Conservation (phyloP, 371 early-diverging fungal genomes). For the Coemansia sp. region DNA sequence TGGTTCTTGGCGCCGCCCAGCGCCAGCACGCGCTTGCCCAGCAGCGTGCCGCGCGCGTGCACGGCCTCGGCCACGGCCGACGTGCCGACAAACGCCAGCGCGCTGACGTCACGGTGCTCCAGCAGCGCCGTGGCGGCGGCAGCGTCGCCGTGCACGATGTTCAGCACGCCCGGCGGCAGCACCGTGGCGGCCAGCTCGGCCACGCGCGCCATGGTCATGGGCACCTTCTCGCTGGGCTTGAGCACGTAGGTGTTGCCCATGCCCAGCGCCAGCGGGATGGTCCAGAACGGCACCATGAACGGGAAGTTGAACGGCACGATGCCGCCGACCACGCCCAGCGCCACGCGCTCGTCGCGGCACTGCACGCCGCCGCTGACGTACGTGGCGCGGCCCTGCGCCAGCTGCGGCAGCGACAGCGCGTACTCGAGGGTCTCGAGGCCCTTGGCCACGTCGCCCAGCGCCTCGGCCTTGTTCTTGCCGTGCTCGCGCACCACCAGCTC, state of each 20-base stretch:
- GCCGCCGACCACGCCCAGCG: constrained; percentile 68
- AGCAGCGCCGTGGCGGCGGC: constrained; percentile 38
- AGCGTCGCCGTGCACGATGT: constrained; percentile 65
- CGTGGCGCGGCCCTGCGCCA: constrained; percentile 56
- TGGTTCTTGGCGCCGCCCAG: constrained; percentile 73
- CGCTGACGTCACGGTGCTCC: constrained; percentile 58
- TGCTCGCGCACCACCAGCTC: constrained; percentile 70
- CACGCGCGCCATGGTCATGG: constrained; percentile 65
- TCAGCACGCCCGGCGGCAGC: constrained; percentile 72
- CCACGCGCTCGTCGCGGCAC: constrained; percentile 61
- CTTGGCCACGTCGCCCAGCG: constrained; percentile 57
- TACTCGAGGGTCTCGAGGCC: constrained; percentile 66
- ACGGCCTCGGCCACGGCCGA: constrained; percentile 64
- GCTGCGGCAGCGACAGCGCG: constrained; percentile 61
- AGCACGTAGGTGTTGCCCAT: constrained; percentile 69
- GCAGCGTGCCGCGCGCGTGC: constrained; percentile 49
- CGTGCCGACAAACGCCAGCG: constrained; percentile 74
- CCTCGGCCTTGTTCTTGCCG: constrained; percentile 62
- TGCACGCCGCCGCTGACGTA: constrained; percentile 62
- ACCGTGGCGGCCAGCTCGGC: constrained; percentile 62
- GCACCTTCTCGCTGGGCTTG: constrained; percentile 77
- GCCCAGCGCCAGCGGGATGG: constrained; percentile 67
- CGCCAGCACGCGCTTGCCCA: constrained; percentile 66
- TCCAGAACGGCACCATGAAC: constrained; percentile 78
- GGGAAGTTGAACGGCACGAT: constrained; percentile 79